These are phyloP conservation scores for Emmonsiellopsis sp. DNA, from an alignment of 2,329 filamentous ascomycete genomes.

Conservation along the genomic window DNA sequence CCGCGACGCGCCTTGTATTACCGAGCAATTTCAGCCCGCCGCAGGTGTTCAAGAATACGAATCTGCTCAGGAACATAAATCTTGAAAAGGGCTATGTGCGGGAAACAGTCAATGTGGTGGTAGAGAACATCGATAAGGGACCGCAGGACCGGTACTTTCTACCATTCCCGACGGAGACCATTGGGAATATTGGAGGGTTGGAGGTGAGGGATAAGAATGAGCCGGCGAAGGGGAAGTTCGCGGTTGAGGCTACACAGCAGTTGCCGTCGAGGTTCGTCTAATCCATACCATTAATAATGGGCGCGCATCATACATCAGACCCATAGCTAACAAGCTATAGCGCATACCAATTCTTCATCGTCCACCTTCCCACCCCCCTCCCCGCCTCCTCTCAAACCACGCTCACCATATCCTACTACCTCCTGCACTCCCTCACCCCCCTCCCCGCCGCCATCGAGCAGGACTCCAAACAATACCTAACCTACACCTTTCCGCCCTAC, in stretches of 20 bases:
- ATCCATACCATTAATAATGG: conserved; percentile 35
- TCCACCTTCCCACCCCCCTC: conserved; percentile 68
- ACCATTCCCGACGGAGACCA: conserved; percentile 68
- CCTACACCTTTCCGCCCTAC: conserved; percentile 80
- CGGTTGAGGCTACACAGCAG: conserved; percentile 56
- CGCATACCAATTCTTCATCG: conserved; percentile 71
- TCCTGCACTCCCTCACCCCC: conserved; percentile 68
- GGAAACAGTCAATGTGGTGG: conserved; percentile 85
- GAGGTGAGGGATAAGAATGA: conserved; percentile 93
- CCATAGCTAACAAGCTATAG: conserved; percentile 32
- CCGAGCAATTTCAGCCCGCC: conserved; percentile 63
- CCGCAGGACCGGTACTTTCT: conserved; percentile 87
- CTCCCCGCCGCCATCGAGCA: conserved; percentile 79
- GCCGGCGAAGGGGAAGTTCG: conserved; percentile 56
- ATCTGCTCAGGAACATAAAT: conserved; percentile 82
- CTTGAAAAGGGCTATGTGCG: conserved; percentile 86
- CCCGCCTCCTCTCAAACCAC: conserved; percentile 71
- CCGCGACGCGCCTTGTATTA: conserved; percentile 26
- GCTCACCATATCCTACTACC: conserved; percentile 74
- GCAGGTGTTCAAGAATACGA: conserved; percentile 87
- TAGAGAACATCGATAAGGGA: conserved; percentile 74
- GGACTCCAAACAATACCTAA: conserved; percentile 75
- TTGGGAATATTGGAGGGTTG: conserved; percentile 70
- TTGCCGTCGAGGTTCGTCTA: conserved; percentile 38
- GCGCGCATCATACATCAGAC: too few species aligned